Conservation (phyloP, 169 alveolate species). For the Theileria luwenshuni region DNA sequence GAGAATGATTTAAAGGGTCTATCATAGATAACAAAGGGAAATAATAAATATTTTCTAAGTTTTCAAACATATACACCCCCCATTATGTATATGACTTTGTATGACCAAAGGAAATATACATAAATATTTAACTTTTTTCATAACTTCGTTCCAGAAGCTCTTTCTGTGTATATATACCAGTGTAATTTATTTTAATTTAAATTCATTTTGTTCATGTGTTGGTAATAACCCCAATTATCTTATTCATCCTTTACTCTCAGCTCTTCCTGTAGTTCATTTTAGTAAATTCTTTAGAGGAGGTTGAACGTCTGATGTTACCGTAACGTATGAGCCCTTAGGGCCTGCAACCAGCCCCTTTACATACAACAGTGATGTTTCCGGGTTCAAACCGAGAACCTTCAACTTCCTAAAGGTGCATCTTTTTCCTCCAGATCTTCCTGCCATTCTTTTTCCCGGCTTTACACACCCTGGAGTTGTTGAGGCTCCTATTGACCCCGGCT, state of each 20-base stretch:
- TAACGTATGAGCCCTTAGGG: constrained; percentile 82
- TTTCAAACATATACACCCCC: no score
- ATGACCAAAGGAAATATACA: no score
- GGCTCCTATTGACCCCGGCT: constrained; percentile 92
- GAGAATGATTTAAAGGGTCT: no score
- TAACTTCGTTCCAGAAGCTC: no score
- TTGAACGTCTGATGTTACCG: constrained; percentile 82
- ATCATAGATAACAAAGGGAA: no score
- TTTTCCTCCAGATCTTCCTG: constrained; percentile 90
- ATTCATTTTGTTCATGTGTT: not conserved
- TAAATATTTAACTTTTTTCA: no score
- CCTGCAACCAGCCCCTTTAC: constrained; percentile 94
- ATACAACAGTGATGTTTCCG: constrained; percentile 83
- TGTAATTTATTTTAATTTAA: no score
- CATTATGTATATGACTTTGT: no score
- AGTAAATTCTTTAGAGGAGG: constrained; percentile 40
- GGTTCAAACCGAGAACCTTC: constrained; percentile 88
- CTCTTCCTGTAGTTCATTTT: not conserved
- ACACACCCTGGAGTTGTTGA: constrained; percentile 93
- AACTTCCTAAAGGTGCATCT: constrained; percentile 79
- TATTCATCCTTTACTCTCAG: not conserved
- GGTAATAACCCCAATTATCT: not conserved
- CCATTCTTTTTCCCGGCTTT: constrained; percentile 91
- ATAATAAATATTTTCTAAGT: no score
- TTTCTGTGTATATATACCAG: no score